Percentiles rank a stretch among this genome's conserved stretches.
Evolutionary conservation across 1,139 yeast genomes (phyloP).

Genomic region (Geotrichum histeridarum): DNA sequence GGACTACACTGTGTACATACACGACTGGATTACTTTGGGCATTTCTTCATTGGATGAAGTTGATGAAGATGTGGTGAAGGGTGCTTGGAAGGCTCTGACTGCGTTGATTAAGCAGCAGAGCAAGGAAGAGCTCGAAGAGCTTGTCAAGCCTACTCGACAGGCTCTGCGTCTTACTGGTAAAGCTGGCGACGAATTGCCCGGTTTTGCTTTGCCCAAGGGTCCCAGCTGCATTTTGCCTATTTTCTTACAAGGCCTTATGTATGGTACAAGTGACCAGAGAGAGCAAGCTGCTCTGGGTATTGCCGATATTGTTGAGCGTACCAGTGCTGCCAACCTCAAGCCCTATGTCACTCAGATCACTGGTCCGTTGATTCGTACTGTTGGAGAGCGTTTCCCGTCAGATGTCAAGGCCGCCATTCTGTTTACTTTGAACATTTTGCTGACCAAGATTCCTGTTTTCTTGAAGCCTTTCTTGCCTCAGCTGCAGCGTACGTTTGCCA

Average conservation of each 20-base stretch:
- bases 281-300: constrained; percentile 85
- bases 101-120: constrained; percentile 61
- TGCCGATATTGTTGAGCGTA: constrained; percentile 79
- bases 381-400: constrained; percentile 89
- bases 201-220: constrained; percentile 75
- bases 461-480: constrained; percentile 96
- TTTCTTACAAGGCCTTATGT: constrained; percentile 92
- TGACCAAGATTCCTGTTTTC: constrained; percentile 81
- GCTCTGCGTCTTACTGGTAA: constrained; percentile 65
- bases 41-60: constrained; percentile 70
- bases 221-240: constrained; percentile 85
- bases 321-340: constrained; percentile 74
- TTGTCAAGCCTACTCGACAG: constrained; percentile 73
- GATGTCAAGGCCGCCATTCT: constrained; percentile 91
- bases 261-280: constrained; percentile 79
- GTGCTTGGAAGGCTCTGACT: constrained; percentile 63
- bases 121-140: constrained; percentile 59
- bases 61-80: constrained; percentile 57
- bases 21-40: constrained; percentile 69
- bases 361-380: constrained; percentile 96
- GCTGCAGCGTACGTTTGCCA: constrained; percentile 92
- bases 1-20: constrained; percentile 68
- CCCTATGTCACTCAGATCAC: constrained; percentile 91
- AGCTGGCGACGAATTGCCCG: constrained; percentile 63
- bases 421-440: constrained; percentile 70